These are phyloP conservation scores for Phytophthora capsici DNA, from an alignment of 352 stramenopile genomes.

Conservation along the genomic window DNA sequence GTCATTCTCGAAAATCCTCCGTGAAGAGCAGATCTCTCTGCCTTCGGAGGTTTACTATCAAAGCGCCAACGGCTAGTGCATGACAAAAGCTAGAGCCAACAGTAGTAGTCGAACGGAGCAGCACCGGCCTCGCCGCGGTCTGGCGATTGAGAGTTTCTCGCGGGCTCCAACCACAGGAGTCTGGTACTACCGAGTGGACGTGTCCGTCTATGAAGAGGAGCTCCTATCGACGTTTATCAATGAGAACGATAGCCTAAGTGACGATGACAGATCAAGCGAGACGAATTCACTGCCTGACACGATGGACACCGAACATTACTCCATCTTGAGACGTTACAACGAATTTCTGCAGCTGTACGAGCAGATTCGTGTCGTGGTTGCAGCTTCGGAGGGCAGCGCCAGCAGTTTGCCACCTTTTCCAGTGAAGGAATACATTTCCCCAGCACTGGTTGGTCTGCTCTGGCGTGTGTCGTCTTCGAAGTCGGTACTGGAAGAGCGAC, in stretches of 20 bases:
- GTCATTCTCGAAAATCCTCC: constrained; percentile 16
- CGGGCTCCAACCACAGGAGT: constrained; percentile 50
- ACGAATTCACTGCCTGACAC: constrained; percentile 4
- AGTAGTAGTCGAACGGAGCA: constrained; percentile 21
- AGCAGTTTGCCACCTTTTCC: constrained; percentile 53
- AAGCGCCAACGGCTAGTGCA: constrained; percentile 9
- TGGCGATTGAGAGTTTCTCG: constrained; percentile 62
- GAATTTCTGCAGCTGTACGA: constrained; percentile 70
- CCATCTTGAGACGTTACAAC: constrained; percentile 68
- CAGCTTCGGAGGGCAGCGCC: constrained; percentile 12
- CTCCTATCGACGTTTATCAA: constrained; percentile 25
- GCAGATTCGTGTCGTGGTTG: constrained; percentile 38
- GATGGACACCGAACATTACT: constrained; percentile 56
- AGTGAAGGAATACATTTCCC: constrained; percentile 60
- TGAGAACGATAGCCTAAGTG: constrained; percentile 18
- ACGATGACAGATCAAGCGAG: constrained; percentile 30
- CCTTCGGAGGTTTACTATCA: neutral
- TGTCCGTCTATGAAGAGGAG: constrained; percentile 37
- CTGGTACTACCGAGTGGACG: constrained; percentile 79
- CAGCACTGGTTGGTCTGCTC: constrained; percentile 51
- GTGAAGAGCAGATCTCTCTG: constrained; percentile 2
- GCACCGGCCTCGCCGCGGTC: constrained; percentile 28
- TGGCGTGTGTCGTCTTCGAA: constrained; percentile 54
- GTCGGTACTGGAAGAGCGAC: constrained; percentile 59
- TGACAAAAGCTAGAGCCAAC: constrained; percentile 18